These are phyloP conservation scores for Penicillium mononematosum DNA, from an alignment of 495 filamentous ascomycete genomes.

Conservation along the genomic window DNA sequence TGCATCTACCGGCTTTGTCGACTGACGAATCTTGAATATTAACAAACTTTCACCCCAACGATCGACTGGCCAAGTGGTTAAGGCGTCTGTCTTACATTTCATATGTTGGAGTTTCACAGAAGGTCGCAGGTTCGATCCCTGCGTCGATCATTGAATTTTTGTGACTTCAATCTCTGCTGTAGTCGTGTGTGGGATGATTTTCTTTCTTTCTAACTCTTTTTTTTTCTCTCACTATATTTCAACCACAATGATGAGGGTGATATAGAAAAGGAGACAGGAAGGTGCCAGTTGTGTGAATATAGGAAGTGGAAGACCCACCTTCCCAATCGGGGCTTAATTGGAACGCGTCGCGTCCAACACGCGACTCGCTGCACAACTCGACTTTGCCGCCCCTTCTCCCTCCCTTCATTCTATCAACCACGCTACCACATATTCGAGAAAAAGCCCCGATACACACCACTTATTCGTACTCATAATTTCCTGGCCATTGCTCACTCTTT, in stretches of 20 bases:
- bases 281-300: background rate
- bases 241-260: too few relatives aligned
- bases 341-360: slow-evolving; percentile 34
- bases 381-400: slow-evolving; percentile 24
- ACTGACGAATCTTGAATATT: too few relatives aligned
- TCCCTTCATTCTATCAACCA: slow-evolving; percentile 20
- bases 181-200: background rate
- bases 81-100: slow-evolving; percentile 13
- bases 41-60: background rate
- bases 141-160: slow-evolving; percentile 10
- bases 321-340: slow-evolving; percentile 39
- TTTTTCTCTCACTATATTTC: background rate
- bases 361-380: slow-evolving; percentile 27
- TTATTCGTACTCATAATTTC: background rate
- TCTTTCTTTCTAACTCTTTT: too few relatives aligned
- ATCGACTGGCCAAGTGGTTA: slow-evolving; percentile 14
- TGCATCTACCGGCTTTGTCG: too few relatives aligned
- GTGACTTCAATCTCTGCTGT: slow-evolving; percentile 15
- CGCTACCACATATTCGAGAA: slow-evolving; percentile 12
- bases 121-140: slow-evolving; percentile 14
- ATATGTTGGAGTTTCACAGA: slow-evolving; percentile 9
- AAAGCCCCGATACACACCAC: slow-evolving; percentile 13
- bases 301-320: background rate
- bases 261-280: background rate
- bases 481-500: background rate